Base-by-base conservation (phyloP, 441 rosid species). In the Corymbia citriodora region DNA sequence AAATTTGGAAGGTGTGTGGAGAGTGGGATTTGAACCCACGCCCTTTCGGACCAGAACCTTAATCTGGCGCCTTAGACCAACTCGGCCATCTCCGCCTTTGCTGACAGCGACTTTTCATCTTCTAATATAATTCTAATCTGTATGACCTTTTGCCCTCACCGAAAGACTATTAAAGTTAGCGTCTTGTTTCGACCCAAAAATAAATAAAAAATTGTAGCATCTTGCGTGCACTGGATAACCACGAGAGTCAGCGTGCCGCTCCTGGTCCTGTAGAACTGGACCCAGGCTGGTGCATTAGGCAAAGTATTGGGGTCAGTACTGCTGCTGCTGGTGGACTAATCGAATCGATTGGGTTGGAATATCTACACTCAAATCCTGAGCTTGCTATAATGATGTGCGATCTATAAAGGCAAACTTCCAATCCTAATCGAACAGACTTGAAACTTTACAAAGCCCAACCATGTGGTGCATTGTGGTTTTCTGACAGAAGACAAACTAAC, bases 31-130 rank as follows among this genome's bases (percentile, higher is more conserved):
- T 96, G 99, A 97, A 97, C 97, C 98, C 97, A 95, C 97, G 99
- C 99, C 97, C 99, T 96, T 97, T 95, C 97, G 97, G 97, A 96
- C 98, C 99, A 95, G 96, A 96, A 96, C 97, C 98, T 96, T 96
- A 97, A 96, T 95, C 97, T 96, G 97, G 98, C 98, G 96, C 99
- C 98, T 96, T 94, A 96, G 98, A 96, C 98, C 97, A 96, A 95
- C 99, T 98, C 98, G 99, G 97, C 98, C 99, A 96, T 96, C 94
- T 96, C 97, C n/a, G 23, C 85, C 45, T 40, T 11, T 6, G 14
- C 15, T 7, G 68, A 61, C n/a, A 61, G 2, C 68, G 7, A 23
- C 7, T 61, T 61, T 61, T 61, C 68, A 61, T 27, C 1, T 59
- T 10, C 14, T 11, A 11, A 57, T 10, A 23, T 57, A 9, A 8